phyloP scores from a whole-genome alignment of 148 eudicot species.

The Cornus florida region DNA sequence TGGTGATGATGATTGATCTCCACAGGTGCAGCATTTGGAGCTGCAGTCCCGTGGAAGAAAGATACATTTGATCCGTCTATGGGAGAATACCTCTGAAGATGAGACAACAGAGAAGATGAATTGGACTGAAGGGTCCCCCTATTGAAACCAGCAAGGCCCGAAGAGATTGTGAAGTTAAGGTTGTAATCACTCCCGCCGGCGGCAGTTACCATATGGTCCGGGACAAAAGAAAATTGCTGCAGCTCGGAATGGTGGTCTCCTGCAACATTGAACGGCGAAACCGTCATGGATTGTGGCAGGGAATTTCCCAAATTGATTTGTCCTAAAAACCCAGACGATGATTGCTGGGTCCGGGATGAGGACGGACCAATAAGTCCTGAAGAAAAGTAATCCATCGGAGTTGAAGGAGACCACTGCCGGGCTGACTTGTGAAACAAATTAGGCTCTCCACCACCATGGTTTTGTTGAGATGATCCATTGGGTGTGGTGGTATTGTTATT shows the following conservation, averaged over 20 bases:
- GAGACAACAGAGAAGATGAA: constrained; percentile 68
- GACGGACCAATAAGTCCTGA: constrained; percentile 29
- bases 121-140: constrained; percentile 99
- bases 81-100: constrained; percentile 65
- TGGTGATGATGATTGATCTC: constrained; percentile 32
- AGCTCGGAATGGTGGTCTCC: constrained; percentile 33
- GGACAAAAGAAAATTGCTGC: constrained; percentile 49
- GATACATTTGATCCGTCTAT: constrained; percentile 57
- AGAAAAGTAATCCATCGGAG: constrained; percentile 61
- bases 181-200: constrained; percentile 44
- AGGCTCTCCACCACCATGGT: constrained; percentile 12
- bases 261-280: constrained; percentile 24
- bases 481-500: constrained; percentile 23
- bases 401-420: constrained; percentile 33
- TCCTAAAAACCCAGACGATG: constrained; percentile 19
- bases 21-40: constrained; percentile 31
- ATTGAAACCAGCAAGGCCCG: constrained; percentile 55
- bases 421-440: constrained; percentile 33
- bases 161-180: constrained; percentile 61
- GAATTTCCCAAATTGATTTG: constrained; percentile 32
- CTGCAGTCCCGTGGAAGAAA: constrained; percentile 60
- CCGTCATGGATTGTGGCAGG: constrained; percentile 33
- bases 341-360: constrained; percentile 17
- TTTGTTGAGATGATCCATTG: constrained; percentile 29
- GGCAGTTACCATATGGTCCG: constrained; percentile 34